phyloP scores from a whole-genome alignment of 2,329 filamentous ascomycete species.

The Calcarisporium arbuscula region DNA sequence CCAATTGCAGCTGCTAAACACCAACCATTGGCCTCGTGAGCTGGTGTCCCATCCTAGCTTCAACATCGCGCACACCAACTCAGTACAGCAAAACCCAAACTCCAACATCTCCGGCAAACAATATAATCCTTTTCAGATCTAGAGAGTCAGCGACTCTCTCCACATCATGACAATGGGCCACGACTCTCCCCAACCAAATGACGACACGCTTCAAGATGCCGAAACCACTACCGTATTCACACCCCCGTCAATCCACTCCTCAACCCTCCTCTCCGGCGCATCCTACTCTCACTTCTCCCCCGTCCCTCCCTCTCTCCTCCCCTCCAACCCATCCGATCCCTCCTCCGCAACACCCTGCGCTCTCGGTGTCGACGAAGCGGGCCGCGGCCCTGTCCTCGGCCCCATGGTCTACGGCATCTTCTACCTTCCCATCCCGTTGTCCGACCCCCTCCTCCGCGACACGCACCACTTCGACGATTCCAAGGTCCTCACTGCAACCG shows the following conservation, averaged over 20 bases:
- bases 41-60: too few species aligned
- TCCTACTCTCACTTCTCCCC: slow-evolving; percentile 69
- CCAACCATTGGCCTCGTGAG: too few species aligned
- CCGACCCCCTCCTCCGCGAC: slow-evolving; percentile 67
- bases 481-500: slow-evolving; percentile 78
- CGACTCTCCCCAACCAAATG: too few species aligned
- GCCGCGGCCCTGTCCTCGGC: slow-evolving; percentile 86
- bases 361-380: slow-evolving; percentile 89
- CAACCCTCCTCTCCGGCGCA: slow-evolving; percentile 53
- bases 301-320: slow-evolving; percentile 55
- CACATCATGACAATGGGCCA: too few species aligned
- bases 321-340: slow-evolving; percentile 28
- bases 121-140: too few species aligned
- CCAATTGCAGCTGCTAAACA: too few species aligned
- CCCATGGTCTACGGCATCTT: slow-evolving; percentile 68
- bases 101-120: too few species aligned
- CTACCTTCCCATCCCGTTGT: slow-evolving; percentile 66
- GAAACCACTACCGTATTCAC: too few species aligned
- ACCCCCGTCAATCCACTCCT: slow-evolving; percentile 60
- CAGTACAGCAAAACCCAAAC: too few species aligned
- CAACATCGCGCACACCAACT: too few species aligned
- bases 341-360: slow-evolving; percentile 48
- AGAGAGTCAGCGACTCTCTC: too few species aligned
- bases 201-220: too few species aligned
- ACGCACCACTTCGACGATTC: slow-evolving; percentile 91